These are phyloP conservation scores for Skeletonema costatum DNA, from an alignment of 108 stramenopile genomes.

Conservation along the genomic window DNA sequence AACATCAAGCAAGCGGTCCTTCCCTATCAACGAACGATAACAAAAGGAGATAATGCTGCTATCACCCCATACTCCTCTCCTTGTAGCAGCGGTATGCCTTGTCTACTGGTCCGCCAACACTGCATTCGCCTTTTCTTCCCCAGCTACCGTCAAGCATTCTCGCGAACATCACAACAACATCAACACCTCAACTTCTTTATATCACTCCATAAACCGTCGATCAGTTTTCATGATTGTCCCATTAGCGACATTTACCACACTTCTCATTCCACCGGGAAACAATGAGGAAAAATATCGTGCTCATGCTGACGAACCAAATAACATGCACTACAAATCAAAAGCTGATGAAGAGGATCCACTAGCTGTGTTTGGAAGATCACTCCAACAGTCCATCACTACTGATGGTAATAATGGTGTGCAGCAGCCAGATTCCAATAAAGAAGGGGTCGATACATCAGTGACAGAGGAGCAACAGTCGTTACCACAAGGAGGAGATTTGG, in stretches of 20 bases:
- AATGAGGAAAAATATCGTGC: not conserved
- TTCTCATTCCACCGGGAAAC: not conserved
- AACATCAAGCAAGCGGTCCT: no score
- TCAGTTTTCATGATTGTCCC: not conserved
- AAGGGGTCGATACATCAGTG: not conserved
- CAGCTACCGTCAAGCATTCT: not conserved
- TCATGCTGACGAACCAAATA: conserved; percentile 19
- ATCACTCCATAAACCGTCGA: not conserved
- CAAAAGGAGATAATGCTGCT: not conserved
- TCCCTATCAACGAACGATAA: no score
- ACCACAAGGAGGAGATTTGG: conserved; percentile 9
- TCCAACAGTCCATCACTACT: not conserved
- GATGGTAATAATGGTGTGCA: not conserved
- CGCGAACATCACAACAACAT: not conserved
- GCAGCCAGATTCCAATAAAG: not conserved
- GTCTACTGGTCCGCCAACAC: not conserved
- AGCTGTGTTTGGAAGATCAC: conserved; percentile 18
- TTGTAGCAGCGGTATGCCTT: not conserved
- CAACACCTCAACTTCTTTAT: no score
- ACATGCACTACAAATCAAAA: conserved; percentile 11
- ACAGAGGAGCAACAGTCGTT: not conserved
- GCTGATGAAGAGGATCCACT: conserved; percentile 22
- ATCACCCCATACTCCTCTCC: not conserved
- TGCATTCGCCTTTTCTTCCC: not conserved
- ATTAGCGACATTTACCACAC: not conserved